Conservation (phyloP, 352 stramenopile genomes). For the Globisporangium parvum region DNA sequence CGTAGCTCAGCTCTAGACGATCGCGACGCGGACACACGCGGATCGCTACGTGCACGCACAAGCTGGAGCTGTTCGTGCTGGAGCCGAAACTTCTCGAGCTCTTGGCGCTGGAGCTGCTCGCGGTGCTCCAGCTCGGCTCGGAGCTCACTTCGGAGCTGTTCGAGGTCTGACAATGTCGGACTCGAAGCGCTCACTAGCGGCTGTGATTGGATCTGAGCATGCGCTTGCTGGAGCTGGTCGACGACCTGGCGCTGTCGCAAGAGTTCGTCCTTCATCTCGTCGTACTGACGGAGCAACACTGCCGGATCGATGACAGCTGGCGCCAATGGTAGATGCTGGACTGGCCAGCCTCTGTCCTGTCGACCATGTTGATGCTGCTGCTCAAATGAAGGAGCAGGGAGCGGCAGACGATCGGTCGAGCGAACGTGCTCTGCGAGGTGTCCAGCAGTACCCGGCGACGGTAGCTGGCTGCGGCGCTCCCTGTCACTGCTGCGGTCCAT, state of each 20-base stretch:
- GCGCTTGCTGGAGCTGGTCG: conserved; percentile 37
- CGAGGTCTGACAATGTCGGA: conserved; percentile 44
- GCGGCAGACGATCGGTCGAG: not conserved
- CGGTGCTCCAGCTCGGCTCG: conserved; percentile 43
- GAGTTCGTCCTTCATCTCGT: conserved; percentile 49
- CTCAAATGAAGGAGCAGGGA: not conserved
- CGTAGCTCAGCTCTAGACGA: not conserved
- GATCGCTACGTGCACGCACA: not conserved
- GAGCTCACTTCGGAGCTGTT: conserved; percentile 47
- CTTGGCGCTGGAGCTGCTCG: conserved; percentile 39
- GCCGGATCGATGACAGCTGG: conserved; percentile 11
- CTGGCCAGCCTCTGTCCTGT: not conserved
- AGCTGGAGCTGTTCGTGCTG: conserved; percentile 19
- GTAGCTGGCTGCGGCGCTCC: not conserved
- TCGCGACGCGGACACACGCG: not conserved
- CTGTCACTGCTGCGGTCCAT: not conserved
- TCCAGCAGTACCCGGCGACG: not conserved
- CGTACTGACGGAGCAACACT: conserved; percentile 38
- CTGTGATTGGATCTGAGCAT: conserved; percentile 25
- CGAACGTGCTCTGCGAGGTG: not conserved
- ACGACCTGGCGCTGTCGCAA: conserved; percentile 42
- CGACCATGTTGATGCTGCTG: not conserved
- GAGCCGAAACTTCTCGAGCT: conserved; percentile 29
- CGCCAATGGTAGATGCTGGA: not conserved
- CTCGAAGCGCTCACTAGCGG: conserved; percentile 8